phyloP scores from a whole-genome alignment of 331 rosid species.

The Quercus tomentella region DNA sequence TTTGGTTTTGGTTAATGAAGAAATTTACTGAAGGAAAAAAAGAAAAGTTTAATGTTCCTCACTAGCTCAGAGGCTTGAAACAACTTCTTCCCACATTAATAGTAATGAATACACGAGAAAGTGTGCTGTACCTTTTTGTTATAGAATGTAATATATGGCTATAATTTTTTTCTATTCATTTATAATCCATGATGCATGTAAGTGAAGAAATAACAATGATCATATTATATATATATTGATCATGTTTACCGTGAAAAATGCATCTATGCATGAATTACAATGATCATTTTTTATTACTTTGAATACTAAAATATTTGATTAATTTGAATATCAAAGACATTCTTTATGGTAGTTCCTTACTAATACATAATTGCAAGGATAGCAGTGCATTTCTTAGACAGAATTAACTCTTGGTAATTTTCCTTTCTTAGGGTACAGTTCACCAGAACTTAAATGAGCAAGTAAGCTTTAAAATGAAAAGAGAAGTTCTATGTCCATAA shows the following conservation, averaged over 20 bases:
- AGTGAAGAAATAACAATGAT: too few relatives aligned
- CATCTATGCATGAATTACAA: too few relatives aligned
- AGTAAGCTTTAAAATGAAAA: not conserved
- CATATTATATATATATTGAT: too few relatives aligned
- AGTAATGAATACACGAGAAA: not conserved
- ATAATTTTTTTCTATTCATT: not conserved
- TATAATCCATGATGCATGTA: not conserved
- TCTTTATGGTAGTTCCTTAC: too few relatives aligned
- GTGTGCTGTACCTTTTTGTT: not conserved
- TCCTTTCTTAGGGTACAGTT: not conserved
- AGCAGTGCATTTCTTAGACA: too few relatives aligned
- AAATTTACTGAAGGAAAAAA: not conserved
- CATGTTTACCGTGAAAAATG: too few relatives aligned
- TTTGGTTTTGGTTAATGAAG: not conserved
- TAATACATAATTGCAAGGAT: too few relatives aligned
- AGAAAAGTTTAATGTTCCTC: not conserved
- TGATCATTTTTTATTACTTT: too few relatives aligned
- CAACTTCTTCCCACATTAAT: not conserved
- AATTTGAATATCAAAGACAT: too few relatives aligned
- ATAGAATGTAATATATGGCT: not conserved
- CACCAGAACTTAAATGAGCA: not conserved
- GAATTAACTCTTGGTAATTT: not conserved
- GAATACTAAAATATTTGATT: too few relatives aligned
- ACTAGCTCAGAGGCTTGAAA: not conserved
- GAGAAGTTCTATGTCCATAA: too few relatives aligned